phyloP scores from a whole-genome alignment of 2,329 filamentous ascomycete genomes.

The Colletotrichum tabaci region DNA sequence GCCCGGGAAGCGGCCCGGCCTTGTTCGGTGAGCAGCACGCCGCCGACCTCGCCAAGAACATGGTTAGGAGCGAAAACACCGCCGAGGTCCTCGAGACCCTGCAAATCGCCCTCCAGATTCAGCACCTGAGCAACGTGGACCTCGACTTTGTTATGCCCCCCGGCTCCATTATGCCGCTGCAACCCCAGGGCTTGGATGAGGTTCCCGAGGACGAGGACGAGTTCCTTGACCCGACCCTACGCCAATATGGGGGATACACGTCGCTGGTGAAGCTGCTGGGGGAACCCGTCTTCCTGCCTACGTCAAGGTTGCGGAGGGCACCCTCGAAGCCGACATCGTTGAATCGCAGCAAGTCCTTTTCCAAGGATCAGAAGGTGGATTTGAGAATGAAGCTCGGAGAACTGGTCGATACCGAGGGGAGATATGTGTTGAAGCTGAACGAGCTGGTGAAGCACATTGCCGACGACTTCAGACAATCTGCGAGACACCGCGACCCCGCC shows the following conservation, averaged over 20 bases:
- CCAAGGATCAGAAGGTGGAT: conserved; percentile 85
- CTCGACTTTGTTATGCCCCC: conserved; percentile 88
- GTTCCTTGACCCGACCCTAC: conserved; percentile 73
- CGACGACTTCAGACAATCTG: conserved; percentile 82
- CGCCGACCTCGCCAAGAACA: conserved; percentile 87
- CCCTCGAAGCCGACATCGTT: conserved; percentile 88
- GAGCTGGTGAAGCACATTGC: conserved; percentile 87
- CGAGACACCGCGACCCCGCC: conserved; percentile 68
- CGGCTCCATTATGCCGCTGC: conserved; percentile 78
- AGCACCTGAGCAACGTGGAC: conserved; percentile 88
- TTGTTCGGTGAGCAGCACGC: conserved; percentile 95
- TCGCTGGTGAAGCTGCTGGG: conserved; percentile 85
- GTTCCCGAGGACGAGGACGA: conserved; percentile 76
- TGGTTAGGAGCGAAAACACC: conserved; percentile 86
- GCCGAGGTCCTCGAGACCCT: conserved; percentile 81
- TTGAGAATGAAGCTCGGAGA: conserved; percentile 91
- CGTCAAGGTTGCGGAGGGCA: conserved; percentile 85
- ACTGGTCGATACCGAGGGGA: conserved; percentile 92
- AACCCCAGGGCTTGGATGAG: conserved; percentile 72
- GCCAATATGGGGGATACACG: conserved; percentile 84
- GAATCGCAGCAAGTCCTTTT: conserved; percentile 83
- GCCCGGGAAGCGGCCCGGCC: conserved; percentile 75
- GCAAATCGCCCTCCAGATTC: conserved; percentile 82
- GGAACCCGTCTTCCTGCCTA: conserved; percentile 88
- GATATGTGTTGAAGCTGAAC: conserved; percentile 90